Base-by-base conservation (phyloP, 345 rosid species). In the Crucihimalaya himalaica region DNA sequence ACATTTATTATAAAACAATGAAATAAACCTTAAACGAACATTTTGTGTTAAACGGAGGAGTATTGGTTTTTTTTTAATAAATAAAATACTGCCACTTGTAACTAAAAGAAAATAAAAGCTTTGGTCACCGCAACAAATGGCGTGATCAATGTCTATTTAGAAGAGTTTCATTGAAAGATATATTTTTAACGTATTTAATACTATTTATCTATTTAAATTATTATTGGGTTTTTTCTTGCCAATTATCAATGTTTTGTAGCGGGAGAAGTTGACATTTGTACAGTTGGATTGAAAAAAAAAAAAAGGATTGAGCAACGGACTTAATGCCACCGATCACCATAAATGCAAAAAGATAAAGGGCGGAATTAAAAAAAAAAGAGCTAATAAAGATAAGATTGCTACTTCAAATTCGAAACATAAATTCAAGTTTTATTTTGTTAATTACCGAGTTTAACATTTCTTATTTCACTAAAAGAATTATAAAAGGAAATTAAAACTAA, bases 101-200 rank as follows among this genome's bases (percentile, higher is more conserved):
- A 62, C 13, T 37, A 53, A 43, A 72, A 53, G 76, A 64, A 54
- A 32, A 21, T 4, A n/a, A 55, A 55, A 64, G 31, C 8, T 73
- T 57, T 50, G 28, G 28, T 67, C 6, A 55, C 65, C 79, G 79
- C 75, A 62, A 63, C 79, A 27, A 69, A 76, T 62, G 70, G 75
- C 79, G 65, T 46, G 70, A 75, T 74, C 31, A 47, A 7, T 73
- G 71, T 73, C 35, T 29, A 29, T 7, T 28, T 61, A 47, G 11
- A 60, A 25, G 51, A 73, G 31, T 25, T 63, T 27, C 18, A 56
- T 6, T 34, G 12, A 32, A 63, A 19, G 0, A 1, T 15, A 9
- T 9, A 2, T 31, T n/a, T 25, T 46, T 5, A 2, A 11, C 4
- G 15, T 23, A 37, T 52, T 32, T 15, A 15, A 12, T 31, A 2